Evolutionary conservation across 768 basidiomycete genomes (phyloP), one percentile per base, ranked within the genome.

Genomic region (Trichaptum fuscoviolaceum): DNA sequence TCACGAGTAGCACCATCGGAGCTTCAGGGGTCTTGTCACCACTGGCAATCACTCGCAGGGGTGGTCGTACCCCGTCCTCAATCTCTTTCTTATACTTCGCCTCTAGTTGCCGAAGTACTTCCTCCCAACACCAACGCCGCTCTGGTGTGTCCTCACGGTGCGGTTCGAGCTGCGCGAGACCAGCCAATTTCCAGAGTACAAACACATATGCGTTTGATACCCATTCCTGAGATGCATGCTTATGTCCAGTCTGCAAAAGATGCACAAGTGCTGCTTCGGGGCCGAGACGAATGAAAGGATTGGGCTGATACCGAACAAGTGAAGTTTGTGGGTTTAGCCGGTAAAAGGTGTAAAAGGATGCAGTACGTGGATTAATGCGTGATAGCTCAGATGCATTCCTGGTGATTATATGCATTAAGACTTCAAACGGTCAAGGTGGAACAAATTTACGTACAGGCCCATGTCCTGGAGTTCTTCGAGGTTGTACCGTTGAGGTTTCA

Each of bases 71-170:
- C 0, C 89, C 92, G 7, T 81, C 74, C 67, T 94, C 89, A 63
- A 91, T 76, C 72, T 99, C 96, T 24, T 93, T 87, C 72, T 97
- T 92, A 73, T 99, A 98, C 65, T 95, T 97, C 68, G 98, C 96
- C 63, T 87, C 81, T 6, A 99, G 80, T 78, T 99, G 96, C 18
- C 85, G 79, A 61, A 93, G 84, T 7, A 92, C 89, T 75, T 93
- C 92, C 12, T 79, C 74, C 89, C 91, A 97, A 69, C 85, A 88
- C 95, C 96, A 99, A 24, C 87, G 79, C 69, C 80, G 85, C 65
- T 71, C 75, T 23, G 70, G 69, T 62, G 81, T 78, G 60, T 83
- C 76, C 71, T 87, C 87, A 57, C 80, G 78, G 26, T 82, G 75
- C 4, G 95, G 95, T 66, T 92, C 87, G 0, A 95, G 81, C 36